These are phyloP conservation scores for Daldinia eschscholtzii DNA, from an alignment of 2,329 filamentous ascomycete species.

Conservation along the genomic window DNA sequence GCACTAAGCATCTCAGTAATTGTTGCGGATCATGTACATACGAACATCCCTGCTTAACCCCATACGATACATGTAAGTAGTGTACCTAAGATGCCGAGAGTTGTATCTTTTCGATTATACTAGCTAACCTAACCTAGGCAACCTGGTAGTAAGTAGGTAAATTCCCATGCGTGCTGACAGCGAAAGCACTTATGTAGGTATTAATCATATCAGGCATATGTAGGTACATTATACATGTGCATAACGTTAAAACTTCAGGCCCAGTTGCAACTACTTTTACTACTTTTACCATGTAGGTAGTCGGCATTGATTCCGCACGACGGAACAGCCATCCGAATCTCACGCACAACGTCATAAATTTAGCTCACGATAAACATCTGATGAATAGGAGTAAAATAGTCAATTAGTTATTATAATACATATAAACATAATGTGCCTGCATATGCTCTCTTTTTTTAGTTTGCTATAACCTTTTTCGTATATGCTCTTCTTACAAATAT, in stretches of 20 bases:
- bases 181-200: background rate
- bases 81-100: background rate
- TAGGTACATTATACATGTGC: conserved; percentile 6
- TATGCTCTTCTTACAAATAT: background rate
- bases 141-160: too few relatives aligned
- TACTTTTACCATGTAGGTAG: too few relatives aligned
- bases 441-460: background rate
- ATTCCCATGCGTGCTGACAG: background rate
- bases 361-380: background rate
- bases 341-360: conserved; percentile 10
- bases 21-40: conserved; percentile 12
- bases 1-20: conserved; percentile 6
- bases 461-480: background rate
- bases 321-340: conserved; percentile 9
- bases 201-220: background rate
- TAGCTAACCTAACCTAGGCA: background rate
- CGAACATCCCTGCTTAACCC: conserved; percentile 4
- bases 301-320: conserved; percentile 29
- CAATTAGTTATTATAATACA: background rate
- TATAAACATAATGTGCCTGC: background rate
- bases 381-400: background rate
- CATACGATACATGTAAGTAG: conserved; percentile 1
- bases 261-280: background rate
- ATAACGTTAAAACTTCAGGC: background rate
- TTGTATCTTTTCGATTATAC: background rate